Conservation (phyloP, 768 basidiomycete genomes). For the Rossbeevera mucosa region DNA sequence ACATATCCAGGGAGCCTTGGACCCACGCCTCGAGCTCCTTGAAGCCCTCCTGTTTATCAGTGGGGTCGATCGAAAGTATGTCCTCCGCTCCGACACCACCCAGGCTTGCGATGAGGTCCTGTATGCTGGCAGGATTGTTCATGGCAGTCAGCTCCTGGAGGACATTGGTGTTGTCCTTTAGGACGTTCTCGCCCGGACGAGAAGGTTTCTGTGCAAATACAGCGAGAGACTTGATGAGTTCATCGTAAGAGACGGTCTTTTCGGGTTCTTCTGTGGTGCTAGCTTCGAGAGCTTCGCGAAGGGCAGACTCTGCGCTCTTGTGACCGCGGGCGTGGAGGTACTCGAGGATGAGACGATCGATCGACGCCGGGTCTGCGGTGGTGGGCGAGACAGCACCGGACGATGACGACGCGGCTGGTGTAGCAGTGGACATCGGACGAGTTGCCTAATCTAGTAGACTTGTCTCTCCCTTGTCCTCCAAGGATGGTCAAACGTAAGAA, state of each 20-base stretch:
- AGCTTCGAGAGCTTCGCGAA: conserved; percentile 38
- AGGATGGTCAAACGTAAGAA: conserved; percentile 24
- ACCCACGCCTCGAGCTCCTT: conserved; percentile 85
- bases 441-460: conserved; percentile 2
- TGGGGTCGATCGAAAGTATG: conserved; percentile 73
- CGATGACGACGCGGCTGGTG: conserved; percentile 33
- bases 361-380: conserved; percentile 22
- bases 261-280: conserved; percentile 32
- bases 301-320: conserved; percentile 39
- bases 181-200: conserved; percentile 61
- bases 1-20: conserved; percentile 88
- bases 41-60: conserved; percentile 83
- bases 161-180: conserved; percentile 63
- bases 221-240: conserved; percentile 52
- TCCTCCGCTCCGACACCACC: conserved; percentile 81
- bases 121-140: conserved; percentile 68
- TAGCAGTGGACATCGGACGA: conserved; percentile 31
- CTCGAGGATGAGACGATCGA: conserved; percentile 43
- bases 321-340: conserved; percentile 47
- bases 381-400: conserved; percentile 32
- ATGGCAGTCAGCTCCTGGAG: conserved; percentile 63
- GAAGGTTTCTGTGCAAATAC: conserved; percentile 68
- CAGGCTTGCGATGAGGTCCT: conserved; percentile 71
- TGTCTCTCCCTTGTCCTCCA: too few species aligned
- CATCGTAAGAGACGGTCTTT: conserved; percentile 45